These are phyloP conservation scores for Inonotus hispidus DNA, from an alignment of 1,284 basidiomycete genomes.

Conservation along the genomic window DNA sequence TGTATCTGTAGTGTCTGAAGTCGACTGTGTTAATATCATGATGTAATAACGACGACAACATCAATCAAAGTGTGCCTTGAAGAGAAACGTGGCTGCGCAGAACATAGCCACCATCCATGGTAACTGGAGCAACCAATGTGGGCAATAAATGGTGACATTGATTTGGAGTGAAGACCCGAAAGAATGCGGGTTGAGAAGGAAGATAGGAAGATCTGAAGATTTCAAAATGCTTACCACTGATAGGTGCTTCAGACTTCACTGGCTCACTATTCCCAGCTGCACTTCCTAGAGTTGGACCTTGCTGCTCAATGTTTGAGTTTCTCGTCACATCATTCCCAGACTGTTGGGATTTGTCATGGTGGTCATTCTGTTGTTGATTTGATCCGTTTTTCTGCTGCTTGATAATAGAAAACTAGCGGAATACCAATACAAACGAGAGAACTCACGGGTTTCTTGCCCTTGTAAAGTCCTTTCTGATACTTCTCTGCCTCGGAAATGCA, in stretches of 20 bases:
- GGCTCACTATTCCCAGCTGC: not conserved
- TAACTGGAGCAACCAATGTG: no score
- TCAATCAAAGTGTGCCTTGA: no score
- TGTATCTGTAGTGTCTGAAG: not conserved
- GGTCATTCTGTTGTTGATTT: not conserved
- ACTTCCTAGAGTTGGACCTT: not conserved
- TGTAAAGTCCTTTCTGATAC: conserved; percentile 83
- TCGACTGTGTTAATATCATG: no score
- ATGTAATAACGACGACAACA: no score
- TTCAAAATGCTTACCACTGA: not conserved
- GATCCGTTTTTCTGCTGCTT: conserved; percentile 6
- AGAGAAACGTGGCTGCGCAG: no score
- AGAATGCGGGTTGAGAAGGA: not conserved
- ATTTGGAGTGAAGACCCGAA: no score
- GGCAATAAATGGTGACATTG: no score
- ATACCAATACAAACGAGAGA: not conserved
- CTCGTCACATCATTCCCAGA: conserved; percentile 20
- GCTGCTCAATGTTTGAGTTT: conserved; percentile 17
- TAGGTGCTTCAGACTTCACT: not conserved
- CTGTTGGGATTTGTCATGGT: not conserved
- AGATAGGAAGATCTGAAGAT: not conserved
- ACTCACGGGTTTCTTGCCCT: conserved; percentile 61
- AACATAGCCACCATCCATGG: no score
- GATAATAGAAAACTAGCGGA: not conserved
- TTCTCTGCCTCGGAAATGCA: conserved; percentile 90